Evolutionary conservation across 2,329 filamentous ascomycete genomes (phyloP).

Genomic region (Neurospora sp.): DNA sequence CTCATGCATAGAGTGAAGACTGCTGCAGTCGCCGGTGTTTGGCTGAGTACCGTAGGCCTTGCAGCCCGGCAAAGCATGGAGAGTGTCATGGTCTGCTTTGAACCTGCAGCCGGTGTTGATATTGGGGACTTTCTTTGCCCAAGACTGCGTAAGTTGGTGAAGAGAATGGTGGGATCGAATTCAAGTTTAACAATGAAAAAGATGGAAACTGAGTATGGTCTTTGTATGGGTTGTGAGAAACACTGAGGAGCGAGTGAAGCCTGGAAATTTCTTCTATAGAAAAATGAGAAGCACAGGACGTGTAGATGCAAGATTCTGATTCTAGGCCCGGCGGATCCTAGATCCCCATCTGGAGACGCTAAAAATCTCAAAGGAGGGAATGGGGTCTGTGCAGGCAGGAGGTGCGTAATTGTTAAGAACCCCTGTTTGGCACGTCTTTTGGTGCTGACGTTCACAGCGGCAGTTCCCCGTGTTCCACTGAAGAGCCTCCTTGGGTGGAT

Average conservation of each 20-base stretch:
- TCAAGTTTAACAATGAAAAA: background rate
- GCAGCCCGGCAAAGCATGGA: constrained; percentile 10
- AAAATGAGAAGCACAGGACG: background rate
- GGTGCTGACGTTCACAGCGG: background rate
- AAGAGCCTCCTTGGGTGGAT: background rate
- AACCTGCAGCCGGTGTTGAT: background rate
- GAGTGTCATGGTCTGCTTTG: constrained; percentile 9
- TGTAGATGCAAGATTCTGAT: background rate
- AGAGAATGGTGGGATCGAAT: background rate
- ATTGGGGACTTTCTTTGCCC: background rate
- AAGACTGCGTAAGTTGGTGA: background rate
- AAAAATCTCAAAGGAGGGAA: background rate
- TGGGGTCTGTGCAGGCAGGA: background rate
- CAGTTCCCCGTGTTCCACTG: background rate
- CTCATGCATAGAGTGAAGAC: constrained; percentile 21
- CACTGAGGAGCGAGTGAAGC: background rate
- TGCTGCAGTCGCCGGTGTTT: constrained; percentile 1
- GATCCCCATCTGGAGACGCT: background rate
- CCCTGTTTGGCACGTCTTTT: background rate
- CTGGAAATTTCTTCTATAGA: background rate
- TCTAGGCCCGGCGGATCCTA: background rate
- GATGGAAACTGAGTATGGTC: background rate
- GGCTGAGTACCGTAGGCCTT: constrained; percentile 5
- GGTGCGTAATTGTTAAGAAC: background rate
- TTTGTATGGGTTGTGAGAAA: background rate